Conservation (phyloP, 169 alveolate genomes). For the Plasmodium adleri region DNA sequence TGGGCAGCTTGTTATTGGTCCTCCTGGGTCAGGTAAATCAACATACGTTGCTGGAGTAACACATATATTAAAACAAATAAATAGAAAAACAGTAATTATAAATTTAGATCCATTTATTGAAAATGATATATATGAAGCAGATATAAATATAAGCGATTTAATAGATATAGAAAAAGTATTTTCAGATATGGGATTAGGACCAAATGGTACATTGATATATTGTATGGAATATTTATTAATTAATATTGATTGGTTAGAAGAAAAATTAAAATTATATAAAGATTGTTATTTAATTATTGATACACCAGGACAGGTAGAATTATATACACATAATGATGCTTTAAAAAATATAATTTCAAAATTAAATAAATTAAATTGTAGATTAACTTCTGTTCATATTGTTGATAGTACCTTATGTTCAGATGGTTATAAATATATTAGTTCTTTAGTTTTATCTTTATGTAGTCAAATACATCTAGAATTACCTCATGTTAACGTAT, state of each 20-base stretch:
- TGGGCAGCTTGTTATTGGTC: conserved; percentile 95
- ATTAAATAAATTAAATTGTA: conserved; percentile 84
- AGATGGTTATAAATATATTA: conserved; percentile 92
- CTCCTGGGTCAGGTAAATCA: conserved; percentile 97
- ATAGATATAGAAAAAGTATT: conserved; percentile 91
- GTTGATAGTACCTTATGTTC: conserved; percentile 94
- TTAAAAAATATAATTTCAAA: conserved; percentile 87
- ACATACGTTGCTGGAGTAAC: conserved; percentile 94
- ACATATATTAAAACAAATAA: conserved; percentile 87
- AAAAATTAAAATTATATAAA: conserved; percentile 75
- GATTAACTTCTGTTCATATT: conserved; percentile 83
- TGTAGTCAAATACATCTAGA: conserved; percentile 95
- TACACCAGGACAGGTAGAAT: conserved; percentile 97
- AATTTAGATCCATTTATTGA: conserved; percentile 93
- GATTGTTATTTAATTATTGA: conserved; percentile 94
- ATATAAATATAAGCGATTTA: conserved; percentile 92
- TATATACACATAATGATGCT: conserved; percentile 94
- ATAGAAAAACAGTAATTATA: conserved; percentile 86
- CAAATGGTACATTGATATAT: conserved; percentile 95
- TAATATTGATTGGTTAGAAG: conserved; percentile 94
- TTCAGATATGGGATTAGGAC: conserved; percentile 92
- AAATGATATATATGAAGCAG: conserved; percentile 91
- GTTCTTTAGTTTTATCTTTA: conserved; percentile 93
- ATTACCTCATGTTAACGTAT: conserved; percentile 95
- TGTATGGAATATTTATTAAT: conserved; percentile 94